phyloP scores from a whole-genome alignment of 352 stramenopile species.

The Plasmopara muralis region DNA sequence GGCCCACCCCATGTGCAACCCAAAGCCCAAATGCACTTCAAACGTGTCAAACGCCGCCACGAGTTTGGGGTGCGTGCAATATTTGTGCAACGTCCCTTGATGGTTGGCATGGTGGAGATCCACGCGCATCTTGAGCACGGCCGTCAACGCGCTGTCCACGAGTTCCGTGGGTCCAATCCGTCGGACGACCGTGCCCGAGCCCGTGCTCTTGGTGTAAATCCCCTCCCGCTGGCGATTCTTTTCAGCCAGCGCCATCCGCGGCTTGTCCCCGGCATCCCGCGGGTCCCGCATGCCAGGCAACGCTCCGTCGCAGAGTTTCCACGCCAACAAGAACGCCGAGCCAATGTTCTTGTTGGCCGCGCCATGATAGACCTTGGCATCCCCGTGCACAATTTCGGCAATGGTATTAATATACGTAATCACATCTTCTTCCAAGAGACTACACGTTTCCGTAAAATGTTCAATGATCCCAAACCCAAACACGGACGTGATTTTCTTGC shows the following conservation, averaged over 20 bases:
- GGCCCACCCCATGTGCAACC: slow-evolving; percentile 96
- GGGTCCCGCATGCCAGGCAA: slow-evolving; percentile 81
- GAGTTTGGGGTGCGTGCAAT: slow-evolving; percentile 79
- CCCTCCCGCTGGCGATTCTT: slow-evolving; percentile 53
- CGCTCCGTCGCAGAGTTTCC: slow-evolving; percentile 91
- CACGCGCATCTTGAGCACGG: slow-evolving; percentile 95
- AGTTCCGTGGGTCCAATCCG: slow-evolving; percentile 68
- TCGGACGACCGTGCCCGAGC: slow-evolving; percentile 32
- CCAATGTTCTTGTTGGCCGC: slow-evolving; percentile 97
- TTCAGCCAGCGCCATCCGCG: slow-evolving; percentile 55
- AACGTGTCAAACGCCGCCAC: slow-evolving; percentile 85
- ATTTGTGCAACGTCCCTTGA: slow-evolving; percentile 72
- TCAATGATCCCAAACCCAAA: slow-evolving; percentile 96
- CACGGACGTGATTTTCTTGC: slow-evolving; percentile 95
- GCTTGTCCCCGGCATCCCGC: slow-evolving; percentile 64
- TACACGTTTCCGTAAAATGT: slow-evolving; percentile 93
- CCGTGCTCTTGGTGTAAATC: slow-evolving; percentile 62
- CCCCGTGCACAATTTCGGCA: slow-evolving; percentile 92
- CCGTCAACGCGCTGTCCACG: slow-evolving; percentile 92
- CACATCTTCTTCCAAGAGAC: slow-evolving; percentile 90
- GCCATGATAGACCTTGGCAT: slow-evolving; percentile 90
- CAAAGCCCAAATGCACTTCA: slow-evolving; percentile 93
- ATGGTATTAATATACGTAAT: slow-evolving; percentile 98
- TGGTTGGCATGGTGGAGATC: slow-evolving; percentile 92
- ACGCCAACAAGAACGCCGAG: slow-evolving; percentile 91